Conservation (phyloP, 169 alveolate species). For the Cryptosporidium muris region DNA sequence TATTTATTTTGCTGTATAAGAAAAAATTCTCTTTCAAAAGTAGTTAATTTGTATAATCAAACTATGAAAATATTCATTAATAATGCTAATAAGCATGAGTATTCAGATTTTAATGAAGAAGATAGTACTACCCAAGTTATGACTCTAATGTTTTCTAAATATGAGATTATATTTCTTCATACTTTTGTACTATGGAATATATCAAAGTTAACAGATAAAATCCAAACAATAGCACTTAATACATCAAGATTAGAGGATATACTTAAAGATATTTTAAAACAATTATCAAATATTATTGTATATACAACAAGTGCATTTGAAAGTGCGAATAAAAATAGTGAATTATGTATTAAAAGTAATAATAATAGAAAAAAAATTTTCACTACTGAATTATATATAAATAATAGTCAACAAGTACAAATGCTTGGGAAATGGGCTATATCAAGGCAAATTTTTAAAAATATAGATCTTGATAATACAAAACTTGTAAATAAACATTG, state of each 20-base stretch:
- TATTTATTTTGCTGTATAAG: no score
- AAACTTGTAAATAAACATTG: slow-evolving; percentile 10
- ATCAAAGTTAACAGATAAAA: background rate
- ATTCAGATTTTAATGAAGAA: background rate
- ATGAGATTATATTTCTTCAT: slow-evolving; percentile 21
- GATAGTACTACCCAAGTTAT: slow-evolving; percentile 40
- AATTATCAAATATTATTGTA: background rate
- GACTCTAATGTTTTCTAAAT: slow-evolving; percentile 6
- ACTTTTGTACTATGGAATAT: slow-evolving; percentile 58
- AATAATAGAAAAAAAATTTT: slow-evolving; percentile 18
- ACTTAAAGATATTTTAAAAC: background rate
- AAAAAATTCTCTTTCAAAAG: background rate
- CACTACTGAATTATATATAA: background rate
- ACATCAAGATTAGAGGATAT: slow-evolving; percentile 1
- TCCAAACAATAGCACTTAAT: background rate
- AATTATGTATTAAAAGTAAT: background rate
- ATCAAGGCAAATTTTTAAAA: slow-evolving; percentile 4
- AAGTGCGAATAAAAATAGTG: background rate
- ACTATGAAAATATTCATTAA: background rate
- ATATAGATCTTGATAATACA: slow-evolving; percentile 34
- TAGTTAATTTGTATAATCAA: background rate
- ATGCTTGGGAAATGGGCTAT: slow-evolving; percentile 27
- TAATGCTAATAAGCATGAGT: background rate
- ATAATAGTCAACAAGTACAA: slow-evolving; percentile 4
- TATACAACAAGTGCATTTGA: background rate